These are phyloP conservation scores for Trebouxia sp. DNA, from an alignment of 139 green algal species.

Conservation along the genomic window DNA sequence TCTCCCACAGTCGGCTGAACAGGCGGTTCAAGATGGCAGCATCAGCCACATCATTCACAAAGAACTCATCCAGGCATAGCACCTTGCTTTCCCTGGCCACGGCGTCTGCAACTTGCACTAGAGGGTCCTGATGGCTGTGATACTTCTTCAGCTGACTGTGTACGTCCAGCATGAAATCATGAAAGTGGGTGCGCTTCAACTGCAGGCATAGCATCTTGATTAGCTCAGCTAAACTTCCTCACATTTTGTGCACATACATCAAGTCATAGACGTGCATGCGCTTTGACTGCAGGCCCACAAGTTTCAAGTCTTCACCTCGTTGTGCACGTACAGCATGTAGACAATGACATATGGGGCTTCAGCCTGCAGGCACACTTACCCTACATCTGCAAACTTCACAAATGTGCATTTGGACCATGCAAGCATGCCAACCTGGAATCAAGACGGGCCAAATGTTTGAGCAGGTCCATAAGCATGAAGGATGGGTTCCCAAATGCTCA, in stretches of 20 bases:
- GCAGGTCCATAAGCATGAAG: too few relatives aligned
- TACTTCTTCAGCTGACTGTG: constrained; percentile 63
- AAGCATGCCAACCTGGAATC: too few relatives aligned
- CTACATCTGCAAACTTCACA: too few relatives aligned
- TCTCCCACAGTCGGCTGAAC: constrained; percentile 81
- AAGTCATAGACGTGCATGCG: constrained; percentile 95
- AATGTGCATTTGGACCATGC: too few relatives aligned
- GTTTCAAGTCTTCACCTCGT: not conserved
- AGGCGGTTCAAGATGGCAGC: constrained; percentile 91
- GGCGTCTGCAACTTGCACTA: constrained; percentile 73
- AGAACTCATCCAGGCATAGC: constrained; percentile 97
- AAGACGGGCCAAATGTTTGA: too few relatives aligned
- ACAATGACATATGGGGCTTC: too few relatives aligned
- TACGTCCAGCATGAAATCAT: constrained; percentile 99
- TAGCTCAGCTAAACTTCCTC: too few relatives aligned
- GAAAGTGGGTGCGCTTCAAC: constrained; percentile 88
- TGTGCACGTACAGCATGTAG: not conserved
- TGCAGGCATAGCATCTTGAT: too few relatives aligned
- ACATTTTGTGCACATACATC: too few relatives aligned
- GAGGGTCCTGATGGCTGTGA: constrained; percentile 58
- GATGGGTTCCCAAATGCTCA: not conserved
- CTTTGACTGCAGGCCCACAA: not conserved
- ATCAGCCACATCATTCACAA: constrained; percentile 96
- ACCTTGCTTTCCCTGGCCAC: constrained; percentile 57
- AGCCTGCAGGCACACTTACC: too few relatives aligned